Evolutionary conservation across 345 rosid genomes (phyloP).

Genomic region (Excoecaria cochinchinensis): DNA sequence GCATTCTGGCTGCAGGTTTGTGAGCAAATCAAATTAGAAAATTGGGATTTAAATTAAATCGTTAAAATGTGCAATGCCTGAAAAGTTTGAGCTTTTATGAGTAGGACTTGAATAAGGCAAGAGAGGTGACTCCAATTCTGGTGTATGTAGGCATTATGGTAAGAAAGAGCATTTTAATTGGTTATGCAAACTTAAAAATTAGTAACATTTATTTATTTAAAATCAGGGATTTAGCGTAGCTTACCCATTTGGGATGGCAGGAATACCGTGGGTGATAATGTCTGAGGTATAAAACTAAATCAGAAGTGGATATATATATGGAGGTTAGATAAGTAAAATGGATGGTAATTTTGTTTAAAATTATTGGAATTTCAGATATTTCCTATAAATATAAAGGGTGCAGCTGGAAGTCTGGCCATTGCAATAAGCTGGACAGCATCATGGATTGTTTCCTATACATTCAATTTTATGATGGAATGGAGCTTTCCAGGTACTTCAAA

Average conservation of each 20-base stretch:
- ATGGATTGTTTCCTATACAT: slow-evolving; percentile 48
- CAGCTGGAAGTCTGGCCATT: slow-evolving; percentile 54
- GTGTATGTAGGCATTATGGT: slow-evolving; percentile 36
- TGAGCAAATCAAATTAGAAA: not conserved
- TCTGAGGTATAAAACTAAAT: slow-evolving; percentile 49
- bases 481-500: slow-evolving; percentile 41
- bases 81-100: not conserved
- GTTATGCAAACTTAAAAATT: not conserved
- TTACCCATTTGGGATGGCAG: slow-evolving; percentile 48
- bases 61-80: not conserved
- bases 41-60: too few species aligned
- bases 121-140: slow-evolving; percentile 24
- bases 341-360: too few species aligned
- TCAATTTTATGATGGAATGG: slow-evolving; percentile 50
- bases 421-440: slow-evolving; percentile 50
- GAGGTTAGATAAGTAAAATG: too few species aligned
- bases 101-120: slow-evolving; percentile 25
- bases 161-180: not conserved
- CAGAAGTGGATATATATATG: too few species aligned
- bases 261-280: slow-evolving; percentile 59
- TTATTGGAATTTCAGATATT: slow-evolving; percentile 51
- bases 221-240: slow-evolving; percentile 37
- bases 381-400: slow-evolving; percentile 64
- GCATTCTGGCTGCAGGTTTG: slow-evolving; percentile 37
- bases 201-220: not conserved